Percentiles rank a stretch among this genome's conserved stretches.
Evolutionary conservation across 2,329 filamentous ascomycete genomes (phyloP).

Genomic region (Penicillium sp.): DNA sequence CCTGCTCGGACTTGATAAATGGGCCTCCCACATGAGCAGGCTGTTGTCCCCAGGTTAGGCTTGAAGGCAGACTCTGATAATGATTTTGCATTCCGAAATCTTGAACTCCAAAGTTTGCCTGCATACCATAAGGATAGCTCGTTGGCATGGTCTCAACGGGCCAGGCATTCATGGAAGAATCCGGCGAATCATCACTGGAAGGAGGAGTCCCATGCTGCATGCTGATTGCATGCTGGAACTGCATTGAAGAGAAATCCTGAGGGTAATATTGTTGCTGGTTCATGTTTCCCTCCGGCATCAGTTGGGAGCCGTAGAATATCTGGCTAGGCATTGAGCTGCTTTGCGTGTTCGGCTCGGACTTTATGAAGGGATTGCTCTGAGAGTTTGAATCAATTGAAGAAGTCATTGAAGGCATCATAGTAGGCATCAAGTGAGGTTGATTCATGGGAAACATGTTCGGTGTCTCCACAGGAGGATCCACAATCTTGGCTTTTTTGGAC

Average conservation of each 20-base stretch:
- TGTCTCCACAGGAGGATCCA: constrained; percentile 16
- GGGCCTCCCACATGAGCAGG: background rate
- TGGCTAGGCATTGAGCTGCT: constrained; percentile 1
- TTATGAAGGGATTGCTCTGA: constrained; percentile 23
- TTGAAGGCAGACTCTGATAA: background rate
- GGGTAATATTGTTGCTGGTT: constrained; percentile 5
- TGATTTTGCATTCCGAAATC: background rate
- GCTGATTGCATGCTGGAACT: background rate
- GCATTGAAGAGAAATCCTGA: background rate
- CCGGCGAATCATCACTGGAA: background rate
- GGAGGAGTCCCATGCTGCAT: background rate
- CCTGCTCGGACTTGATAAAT: background rate
- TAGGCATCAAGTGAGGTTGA: constrained; percentile 6
- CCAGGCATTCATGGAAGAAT: constrained; percentile 7
- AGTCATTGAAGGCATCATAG: constrained; percentile 13
- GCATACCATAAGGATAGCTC: background rate
- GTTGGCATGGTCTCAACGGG: background rate
- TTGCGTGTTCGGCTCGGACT: constrained; percentile 22
- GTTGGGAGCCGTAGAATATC: background rate
- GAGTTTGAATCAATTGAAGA: background rate
- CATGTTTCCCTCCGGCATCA: constrained; percentile 6
- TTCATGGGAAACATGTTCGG: constrained; percentile 10
- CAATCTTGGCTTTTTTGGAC: constrained; percentile 22
- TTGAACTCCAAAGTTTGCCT: background rate
- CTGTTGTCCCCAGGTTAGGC: constrained; percentile 7